Conservation (phyloP, 257 asterid genomes). For the Thymus quinquecostatus region DNA sequence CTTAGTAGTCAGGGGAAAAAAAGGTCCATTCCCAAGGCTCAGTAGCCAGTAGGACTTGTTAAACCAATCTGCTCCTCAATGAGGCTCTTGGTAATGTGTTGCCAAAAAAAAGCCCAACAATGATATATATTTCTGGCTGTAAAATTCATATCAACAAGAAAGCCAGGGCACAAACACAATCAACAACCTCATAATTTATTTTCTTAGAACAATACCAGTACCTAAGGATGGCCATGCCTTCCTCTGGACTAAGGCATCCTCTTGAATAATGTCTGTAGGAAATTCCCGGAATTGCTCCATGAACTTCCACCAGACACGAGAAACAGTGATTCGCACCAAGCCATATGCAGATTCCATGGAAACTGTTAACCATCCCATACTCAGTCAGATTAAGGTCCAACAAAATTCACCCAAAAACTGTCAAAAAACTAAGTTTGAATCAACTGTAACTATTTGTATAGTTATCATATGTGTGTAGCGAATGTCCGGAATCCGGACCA, state of each 20-base stretch:
- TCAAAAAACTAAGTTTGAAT: neutral
- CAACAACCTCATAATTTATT: neutral
- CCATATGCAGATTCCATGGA: neutral
- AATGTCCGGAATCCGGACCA: neutral
- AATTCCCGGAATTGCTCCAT: neutral
- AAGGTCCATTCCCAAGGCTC: neutral
- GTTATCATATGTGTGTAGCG: neutral
- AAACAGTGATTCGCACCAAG: neutral
- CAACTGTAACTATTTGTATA: neutral
- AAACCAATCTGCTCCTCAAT: neutral
- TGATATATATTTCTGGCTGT: neutral
- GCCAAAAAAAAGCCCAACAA: neutral
- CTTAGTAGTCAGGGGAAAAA: too few relatives aligned
- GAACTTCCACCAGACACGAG: neutral
- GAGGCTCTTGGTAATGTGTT: slow-evolving; percentile 19
- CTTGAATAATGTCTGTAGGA: neutral
- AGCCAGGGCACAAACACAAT: neutral
- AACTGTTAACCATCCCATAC: neutral
- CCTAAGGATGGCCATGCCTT: neutral
- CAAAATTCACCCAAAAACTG: neutral
- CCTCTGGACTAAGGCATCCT: neutral
- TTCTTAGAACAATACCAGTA: neutral
- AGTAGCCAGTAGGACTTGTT: neutral
- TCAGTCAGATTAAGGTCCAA: too few relatives aligned
- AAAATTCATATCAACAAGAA: neutral